phyloP scores from a whole-genome alignment of 1,139 yeast species.

The Candida freyschussii region DNA sequence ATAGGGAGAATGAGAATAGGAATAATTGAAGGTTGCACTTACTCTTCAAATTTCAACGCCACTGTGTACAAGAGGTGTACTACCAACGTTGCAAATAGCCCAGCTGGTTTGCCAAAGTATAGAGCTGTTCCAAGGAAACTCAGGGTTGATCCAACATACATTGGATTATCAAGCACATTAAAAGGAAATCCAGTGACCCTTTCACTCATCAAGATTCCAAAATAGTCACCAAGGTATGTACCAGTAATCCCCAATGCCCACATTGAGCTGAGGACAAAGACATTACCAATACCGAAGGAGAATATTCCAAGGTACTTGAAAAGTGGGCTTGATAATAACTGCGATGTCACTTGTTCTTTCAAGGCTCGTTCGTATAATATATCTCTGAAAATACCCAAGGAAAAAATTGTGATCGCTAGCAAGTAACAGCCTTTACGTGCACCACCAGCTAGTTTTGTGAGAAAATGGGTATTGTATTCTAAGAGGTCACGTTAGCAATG shows the following conservation, averaged over 20 bases:
- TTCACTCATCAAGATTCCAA: conserved; percentile 88
- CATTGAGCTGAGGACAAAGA: conserved; percentile 82
- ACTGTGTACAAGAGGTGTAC: conserved; percentile 79
- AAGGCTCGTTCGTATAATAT: conserved; percentile 67
- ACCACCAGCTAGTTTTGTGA: conserved; percentile 70
- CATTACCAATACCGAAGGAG: conserved; percentile 63
- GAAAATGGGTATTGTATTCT: conserved; percentile 70
- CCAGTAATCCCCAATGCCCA: conserved; percentile 94
- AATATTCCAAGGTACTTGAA: conserved; percentile 41
- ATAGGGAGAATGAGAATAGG: not conserved
- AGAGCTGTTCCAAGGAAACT: conserved; percentile 89
- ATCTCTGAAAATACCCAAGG: conserved; percentile 80
- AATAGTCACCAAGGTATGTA: conserved; percentile 93
- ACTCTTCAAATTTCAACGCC: conserved; percentile 83
- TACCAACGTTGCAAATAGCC: conserved; percentile 62
- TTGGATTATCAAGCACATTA: conserved; percentile 85
- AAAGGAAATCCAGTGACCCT: conserved; percentile 95
- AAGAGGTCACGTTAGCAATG: conserved; percentile 1
- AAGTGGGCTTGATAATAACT: conserved; percentile 35
- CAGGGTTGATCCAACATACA: conserved; percentile 91
- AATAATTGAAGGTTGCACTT: conserved; percentile 9
- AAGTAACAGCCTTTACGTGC: conserved; percentile 76
- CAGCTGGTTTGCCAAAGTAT: conserved; percentile 87
- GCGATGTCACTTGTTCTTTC: conserved; percentile 47
- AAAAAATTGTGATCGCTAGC: conserved; percentile 76